A percentile compares a stretch with the other conserved stretches of the same genome.
These are phyloP conservation scores for Beta corolliflora DNA, from an alignment of 179 eudicot genomes.

Conservation along the genomic window DNA sequence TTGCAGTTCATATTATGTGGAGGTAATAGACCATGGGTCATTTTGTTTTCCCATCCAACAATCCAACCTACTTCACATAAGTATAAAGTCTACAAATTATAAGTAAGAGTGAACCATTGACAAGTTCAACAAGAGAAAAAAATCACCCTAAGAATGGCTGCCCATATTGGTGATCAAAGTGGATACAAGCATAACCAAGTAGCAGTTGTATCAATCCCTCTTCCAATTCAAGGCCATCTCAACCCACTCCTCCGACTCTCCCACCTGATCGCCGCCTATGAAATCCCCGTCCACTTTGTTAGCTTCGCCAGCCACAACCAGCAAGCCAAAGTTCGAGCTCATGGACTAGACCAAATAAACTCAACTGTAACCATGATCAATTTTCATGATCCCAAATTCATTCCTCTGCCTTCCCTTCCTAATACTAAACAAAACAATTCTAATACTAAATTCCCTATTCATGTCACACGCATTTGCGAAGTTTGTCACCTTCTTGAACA, in stretches of 20 bases:
- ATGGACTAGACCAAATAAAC: conserved; percentile 27
- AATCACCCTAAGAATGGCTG: not conserved
- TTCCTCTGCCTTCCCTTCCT: conserved; percentile 24
- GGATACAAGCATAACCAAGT: conserved; percentile 16
- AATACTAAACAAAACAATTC: conserved; percentile 17
- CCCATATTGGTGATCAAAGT: not conserved
- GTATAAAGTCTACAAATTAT: not conserved
- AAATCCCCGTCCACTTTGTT: conserved; percentile 43
- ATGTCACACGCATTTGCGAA: conserved; percentile 42
- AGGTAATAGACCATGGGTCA: too few relatives aligned
- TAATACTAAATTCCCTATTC: conserved; percentile 43
- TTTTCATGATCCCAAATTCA: conserved; percentile 52
- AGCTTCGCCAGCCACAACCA: conserved; percentile 32
- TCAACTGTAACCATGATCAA: conserved; percentile 22
- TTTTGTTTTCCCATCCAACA: too few relatives aligned
- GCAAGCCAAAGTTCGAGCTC: conserved; percentile 22
- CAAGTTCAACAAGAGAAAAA: not conserved
- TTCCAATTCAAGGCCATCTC: conserved; percentile 57
- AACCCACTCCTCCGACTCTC: conserved; percentile 62
- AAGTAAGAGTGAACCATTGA: not conserved
- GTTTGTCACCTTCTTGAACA: conserved; percentile 36
- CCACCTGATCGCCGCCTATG: conserved; percentile 41
- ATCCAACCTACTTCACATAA: not conserved
- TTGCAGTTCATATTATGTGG: too few relatives aligned
- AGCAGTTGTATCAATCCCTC: conserved; percentile 44